Evolutionary conservation across 371 early-diverging fungal species (phyloP).

Genomic region (Smittium culicis): DNA sequence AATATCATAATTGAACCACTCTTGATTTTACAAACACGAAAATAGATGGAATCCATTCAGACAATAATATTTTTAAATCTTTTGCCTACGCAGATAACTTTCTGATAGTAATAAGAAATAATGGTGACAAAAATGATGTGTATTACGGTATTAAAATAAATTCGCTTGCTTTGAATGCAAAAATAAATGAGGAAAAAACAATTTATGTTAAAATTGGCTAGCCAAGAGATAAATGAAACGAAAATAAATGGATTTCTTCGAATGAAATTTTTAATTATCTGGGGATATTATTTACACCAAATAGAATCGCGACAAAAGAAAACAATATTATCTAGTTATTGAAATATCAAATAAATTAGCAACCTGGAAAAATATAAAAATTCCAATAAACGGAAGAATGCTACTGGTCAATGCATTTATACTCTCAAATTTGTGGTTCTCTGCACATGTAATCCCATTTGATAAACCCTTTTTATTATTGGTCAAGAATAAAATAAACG

Average conservation of each 20-base stretch:
- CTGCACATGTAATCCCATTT: not conserved
- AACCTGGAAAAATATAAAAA: not conserved
- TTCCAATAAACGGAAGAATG: not conserved
- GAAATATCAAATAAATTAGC: not conserved
- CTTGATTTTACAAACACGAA: not conserved
- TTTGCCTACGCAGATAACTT: not conserved
- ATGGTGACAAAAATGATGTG: not conserved
- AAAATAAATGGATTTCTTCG: not conserved
- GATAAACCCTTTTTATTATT: not conserved
- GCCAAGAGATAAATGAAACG: not conserved
- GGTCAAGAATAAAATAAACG: too few relatives aligned
- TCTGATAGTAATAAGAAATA: not conserved
- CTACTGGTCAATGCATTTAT: not conserved
- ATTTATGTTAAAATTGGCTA: not conserved
- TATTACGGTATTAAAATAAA: not conserved
- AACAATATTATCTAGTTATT: not conserved
- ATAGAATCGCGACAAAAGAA: not conserved
- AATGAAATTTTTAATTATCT: not conserved
- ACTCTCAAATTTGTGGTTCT: not conserved
- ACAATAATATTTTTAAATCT: not conserved
- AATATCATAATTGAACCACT: not conserved
- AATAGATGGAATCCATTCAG: not conserved
- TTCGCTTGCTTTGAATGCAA: not conserved
- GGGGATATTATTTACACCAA: not conserved
- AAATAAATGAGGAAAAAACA: not conserved